Evolutionary conservation across 192 early-diverging fungal species (phyloP), one percentile per base, ranked within the genome.

Genomic region (Coemansia sp.): DNA sequence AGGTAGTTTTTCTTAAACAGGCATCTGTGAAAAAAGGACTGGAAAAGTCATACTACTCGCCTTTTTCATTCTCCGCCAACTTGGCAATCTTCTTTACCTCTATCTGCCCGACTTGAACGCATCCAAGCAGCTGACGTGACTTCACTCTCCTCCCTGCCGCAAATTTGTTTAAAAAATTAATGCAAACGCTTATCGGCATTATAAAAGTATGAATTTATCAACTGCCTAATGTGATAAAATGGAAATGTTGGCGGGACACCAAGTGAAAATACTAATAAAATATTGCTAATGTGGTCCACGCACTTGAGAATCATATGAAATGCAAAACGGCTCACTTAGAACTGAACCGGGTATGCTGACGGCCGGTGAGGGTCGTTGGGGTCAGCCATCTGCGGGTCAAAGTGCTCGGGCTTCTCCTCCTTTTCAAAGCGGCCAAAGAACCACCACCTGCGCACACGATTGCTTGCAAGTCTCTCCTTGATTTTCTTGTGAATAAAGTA

Each of bases 391-490:
- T 50, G 31, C 2, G 50, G 31, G 15, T 36, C 50, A 25, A 42
- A 34, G n/a, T 52, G 50, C 18, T 40, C 50, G 2, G 23, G 34
- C 58, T 49, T 46, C 18, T 68, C 59, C 2, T 61, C 59, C 42
- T 63, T 62, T 51, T 59, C 44, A 40, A 66, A 51, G n/a, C 73
- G 52, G 5, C 66, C 72, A 53, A 65, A 74, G 47, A 69, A 58
- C 72, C 72, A 74, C 72, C 72, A 74, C 2, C 58, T 56, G 36
- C 67, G 72, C 26, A 69, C 72, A 8, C 72, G 61, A 9, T 58
- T 65, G 38, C 23, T 47, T 9, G n/a, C 54, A 4, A 23, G 7
- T 47, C 64, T 61, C 8, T 61, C 48, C 3, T 21, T 34, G 11
- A 46, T 25, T 46, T 49, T 61, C 38, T 23, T 64, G 15, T 53